A percentile compares a stretch with the other conserved stretches of the same genome.
phyloP scores from a whole-genome alignment of 2,329 filamentous ascomycete species.

The Colletotrichum gigasporum region DNA sequence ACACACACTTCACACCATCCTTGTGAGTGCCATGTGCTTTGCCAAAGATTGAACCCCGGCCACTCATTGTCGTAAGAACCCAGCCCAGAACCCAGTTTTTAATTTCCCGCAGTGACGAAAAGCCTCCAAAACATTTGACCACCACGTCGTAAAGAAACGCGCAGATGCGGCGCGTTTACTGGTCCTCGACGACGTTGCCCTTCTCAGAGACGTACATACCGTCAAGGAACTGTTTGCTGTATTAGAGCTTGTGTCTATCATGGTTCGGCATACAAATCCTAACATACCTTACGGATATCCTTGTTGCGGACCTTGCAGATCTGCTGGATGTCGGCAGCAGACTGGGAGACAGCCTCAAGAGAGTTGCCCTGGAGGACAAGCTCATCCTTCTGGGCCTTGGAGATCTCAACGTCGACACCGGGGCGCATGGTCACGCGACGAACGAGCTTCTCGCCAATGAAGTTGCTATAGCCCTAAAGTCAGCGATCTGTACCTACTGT shows the following conservation, averaged over 20 bases:
- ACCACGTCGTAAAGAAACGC: constrained; percentile 29
- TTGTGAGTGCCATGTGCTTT: constrained; percentile 3
- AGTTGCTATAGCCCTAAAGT: constrained; percentile 73
- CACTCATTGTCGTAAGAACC: constrained; percentile 18
- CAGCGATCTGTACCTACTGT: background rate
- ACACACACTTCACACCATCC: constrained; percentile 13
- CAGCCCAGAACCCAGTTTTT: constrained; percentile 29
- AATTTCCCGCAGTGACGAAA: constrained; percentile 33
- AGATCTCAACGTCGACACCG: constrained; percentile 91
- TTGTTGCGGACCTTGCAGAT: constrained; percentile 99
- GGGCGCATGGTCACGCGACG: constrained; percentile 88
- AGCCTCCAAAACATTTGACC: constrained; percentile 39
- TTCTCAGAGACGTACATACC: constrained; percentile 99
- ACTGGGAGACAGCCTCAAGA: constrained; percentile 96
- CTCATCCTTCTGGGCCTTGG: constrained; percentile 97
- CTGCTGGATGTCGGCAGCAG: constrained; percentile 99
- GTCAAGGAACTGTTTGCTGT: constrained; percentile 86
- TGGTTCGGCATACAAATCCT: too few relatives aligned
- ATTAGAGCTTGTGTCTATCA: too few relatives aligned
- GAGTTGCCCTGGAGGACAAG: constrained; percentile 93
- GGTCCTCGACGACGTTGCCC: constrained; percentile 87
- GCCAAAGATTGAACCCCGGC: constrained; percentile 19
- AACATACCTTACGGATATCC: constrained; percentile 97
- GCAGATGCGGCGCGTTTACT: constrained; percentile 46
- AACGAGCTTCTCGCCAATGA: constrained; percentile 99